Evolutionary conservation across 225 moss, liverwort and hornwort genomes (phyloP), one percentile per base, ranked within the genome.

Genomic region (Straminergon stramineum): DNA sequence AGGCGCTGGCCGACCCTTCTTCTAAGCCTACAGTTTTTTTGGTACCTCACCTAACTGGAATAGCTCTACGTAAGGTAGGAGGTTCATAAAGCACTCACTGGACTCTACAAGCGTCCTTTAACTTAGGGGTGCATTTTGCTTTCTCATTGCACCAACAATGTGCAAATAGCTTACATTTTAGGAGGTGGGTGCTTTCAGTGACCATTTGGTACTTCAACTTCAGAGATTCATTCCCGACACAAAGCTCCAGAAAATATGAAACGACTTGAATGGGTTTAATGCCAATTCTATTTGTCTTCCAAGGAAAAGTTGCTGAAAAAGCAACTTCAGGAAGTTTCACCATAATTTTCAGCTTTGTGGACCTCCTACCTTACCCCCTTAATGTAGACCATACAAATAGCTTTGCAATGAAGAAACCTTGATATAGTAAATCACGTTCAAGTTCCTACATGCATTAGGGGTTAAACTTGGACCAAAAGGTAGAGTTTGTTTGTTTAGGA

Each of bases 11-110:
- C 19, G 17, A 41, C 8, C 3, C 51, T 51, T 51, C 51, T 51
- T 48, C 4, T 19, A 51, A 76, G 21, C 52, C 8, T 32, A 22
- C n/a, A n/a, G n/a, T n/a, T n/a, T n/a, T n/a, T n/a, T n/a, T 5
- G 13, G 77, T 75, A 51, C 52, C 12, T 19, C 30, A 10, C 19
- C 51, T 1, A 27, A 27, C 43, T 1, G 0, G 43, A 43, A 11
- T 48, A 75, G 19, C 51, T 51, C 7, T 2, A 51, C 17, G 18
- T 18, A 48, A 5, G 7, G 11, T 34, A 53, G 21, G 13, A 76
- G 21, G 13, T 76, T 3, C 0, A 13, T 21, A 21, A 18, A 76
- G 76, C 0, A 2, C 0, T 32, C 1, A n/a, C n/a, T n/a, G 0
- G 8, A 51, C 8, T 76, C 8, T 52, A 13, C 22, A 34, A 77